Evolutionary conservation across 148 eudicot genomes (phyloP).

Genomic region (Rhododendron henanense): DNA sequence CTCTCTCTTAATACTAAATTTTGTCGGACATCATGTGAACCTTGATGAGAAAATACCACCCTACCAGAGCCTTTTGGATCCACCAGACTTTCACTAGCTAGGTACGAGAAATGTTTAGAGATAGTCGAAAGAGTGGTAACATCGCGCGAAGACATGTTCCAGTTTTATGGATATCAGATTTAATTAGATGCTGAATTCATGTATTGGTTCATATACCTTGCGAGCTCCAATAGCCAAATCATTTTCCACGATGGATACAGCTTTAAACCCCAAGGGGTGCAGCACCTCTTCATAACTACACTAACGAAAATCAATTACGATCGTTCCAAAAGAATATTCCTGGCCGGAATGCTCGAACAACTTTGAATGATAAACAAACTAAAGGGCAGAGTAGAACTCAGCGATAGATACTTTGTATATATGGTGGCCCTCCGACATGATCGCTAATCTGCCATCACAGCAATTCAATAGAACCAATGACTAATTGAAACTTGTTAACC

Average conservation of each 20-base stretch:
- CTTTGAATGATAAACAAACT: not conserved
- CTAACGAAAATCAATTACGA: not conserved
- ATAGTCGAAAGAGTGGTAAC: not conserved
- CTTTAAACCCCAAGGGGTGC: constrained; percentile 55
- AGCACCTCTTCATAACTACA: constrained; percentile 66
- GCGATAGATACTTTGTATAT: constrained; percentile 35
- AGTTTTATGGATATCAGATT: not conserved
- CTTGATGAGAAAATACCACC: not conserved
- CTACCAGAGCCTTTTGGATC: not conserved
- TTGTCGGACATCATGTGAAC: not conserved
- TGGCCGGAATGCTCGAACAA: not conserved
- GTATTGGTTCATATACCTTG: constrained; percentile 32
- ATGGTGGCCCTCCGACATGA: constrained; percentile 85
- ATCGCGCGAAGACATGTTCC: not conserved
- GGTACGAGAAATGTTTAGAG: not conserved
- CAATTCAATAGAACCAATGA: not conserved
- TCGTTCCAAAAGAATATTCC: not conserved
- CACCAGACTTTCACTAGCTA: not conserved
- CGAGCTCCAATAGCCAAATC: constrained; percentile 61
- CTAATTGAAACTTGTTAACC: not conserved
- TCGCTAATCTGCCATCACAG: constrained; percentile 53
- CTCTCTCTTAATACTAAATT: not conserved
- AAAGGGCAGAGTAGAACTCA: constrained; percentile 38
- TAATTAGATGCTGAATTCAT: not conserved
- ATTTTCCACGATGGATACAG: constrained; percentile 52